Percentiles rank a stretch among this genome's conserved stretches.
Conservation (phyloP, 768 basidiomycete genomes). For the Hericium coralloides region DNA sequence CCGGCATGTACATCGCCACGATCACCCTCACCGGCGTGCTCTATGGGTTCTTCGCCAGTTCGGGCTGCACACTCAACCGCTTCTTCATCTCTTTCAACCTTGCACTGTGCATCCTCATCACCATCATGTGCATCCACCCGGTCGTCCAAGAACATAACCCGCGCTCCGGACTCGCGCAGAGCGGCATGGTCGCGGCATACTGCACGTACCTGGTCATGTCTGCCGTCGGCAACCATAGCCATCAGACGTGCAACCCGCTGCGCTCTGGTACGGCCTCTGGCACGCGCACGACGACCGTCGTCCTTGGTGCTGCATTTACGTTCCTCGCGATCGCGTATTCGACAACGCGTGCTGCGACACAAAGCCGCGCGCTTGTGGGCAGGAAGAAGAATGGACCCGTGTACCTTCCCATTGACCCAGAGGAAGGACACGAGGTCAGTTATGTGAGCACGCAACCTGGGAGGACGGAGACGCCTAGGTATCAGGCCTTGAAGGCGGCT, state of each 20-base stretch:
- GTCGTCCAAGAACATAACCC: slow-evolving; percentile 88
- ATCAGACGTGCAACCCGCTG: slow-evolving; percentile 84
- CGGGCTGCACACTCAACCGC: slow-evolving; percentile 86
- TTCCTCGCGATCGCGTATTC: slow-evolving; percentile 98
- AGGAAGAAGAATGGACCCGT: slow-evolving; percentile 58
- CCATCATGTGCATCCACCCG: slow-evolving; percentile 76
- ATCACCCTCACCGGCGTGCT: slow-evolving; percentile 83
- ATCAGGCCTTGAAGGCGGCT: slow-evolving; percentile 90
- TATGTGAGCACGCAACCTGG: slow-evolving; percentile 80
- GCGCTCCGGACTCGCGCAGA: slow-evolving; percentile 89
- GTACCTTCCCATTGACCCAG: slow-evolving; percentile 43
- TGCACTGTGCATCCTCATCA: slow-evolving; percentile 67
- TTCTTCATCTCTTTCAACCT: slow-evolving; percentile 97
- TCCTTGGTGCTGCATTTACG: slow-evolving; percentile 90
- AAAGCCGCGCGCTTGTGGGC: slow-evolving; percentile 84
- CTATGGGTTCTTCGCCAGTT: slow-evolving; percentile 85
- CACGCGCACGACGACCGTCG: slow-evolving; percentile 77
- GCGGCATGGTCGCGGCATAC: slow-evolving; percentile 95
- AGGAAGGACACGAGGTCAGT: slow-evolving; percentile 57
- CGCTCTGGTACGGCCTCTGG: slow-evolving; percentile 41
- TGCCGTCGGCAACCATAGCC: slow-evolving; percentile 87
- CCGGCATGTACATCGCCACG: slow-evolving; percentile 75
- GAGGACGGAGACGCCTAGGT: slow-evolving; percentile 77
- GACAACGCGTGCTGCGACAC: slow-evolving; percentile 91
- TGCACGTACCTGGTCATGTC: slow-evolving; percentile 94